A percentile compares a stretch with the other conserved stretches of the same genome.
Conservation (phyloP, 2,329 filamentous ascomycete species). For the Cordyceps militaris region DNA sequence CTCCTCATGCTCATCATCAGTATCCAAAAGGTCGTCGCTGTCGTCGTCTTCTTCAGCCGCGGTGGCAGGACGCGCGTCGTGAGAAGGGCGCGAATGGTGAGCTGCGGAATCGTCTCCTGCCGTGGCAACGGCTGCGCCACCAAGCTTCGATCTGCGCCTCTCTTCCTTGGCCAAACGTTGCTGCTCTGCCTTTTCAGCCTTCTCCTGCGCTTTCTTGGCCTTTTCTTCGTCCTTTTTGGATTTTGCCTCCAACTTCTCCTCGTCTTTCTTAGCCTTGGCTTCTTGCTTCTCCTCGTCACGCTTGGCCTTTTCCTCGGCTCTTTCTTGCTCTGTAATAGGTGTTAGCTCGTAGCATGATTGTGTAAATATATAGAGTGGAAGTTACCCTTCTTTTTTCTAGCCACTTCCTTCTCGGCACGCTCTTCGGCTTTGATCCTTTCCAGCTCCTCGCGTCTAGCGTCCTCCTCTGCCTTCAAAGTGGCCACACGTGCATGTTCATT, state of each 20-base stretch:
- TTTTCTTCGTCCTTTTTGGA: slow-evolving; percentile 29
- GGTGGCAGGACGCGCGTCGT: slow-evolving; percentile 13
- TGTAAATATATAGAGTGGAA: too few relatives aligned
- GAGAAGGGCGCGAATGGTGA: background rate
- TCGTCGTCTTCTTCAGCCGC: slow-evolving; percentile 8
- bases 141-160: slow-evolving; percentile 38
- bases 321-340: slow-evolving; percentile 35
- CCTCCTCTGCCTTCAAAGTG: slow-evolving; percentile 56
- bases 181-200: slow-evolving; percentile 44
- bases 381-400: slow-evolving; percentile 51
- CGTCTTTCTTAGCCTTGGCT: slow-evolving; percentile 5
- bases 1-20: slow-evolving; percentile 15
- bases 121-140: slow-evolving; percentile 14
- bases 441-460: slow-evolving; percentile 46
- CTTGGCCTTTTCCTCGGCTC: slow-evolving; percentile 20
- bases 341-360: background rate
- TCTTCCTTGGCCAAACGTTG: slow-evolving; percentile 44
- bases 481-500: slow-evolving; percentile 60
- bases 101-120: slow-evolving; percentile 11
- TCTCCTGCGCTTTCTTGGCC: slow-evolving; percentile 22
- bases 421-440: slow-evolving; percentile 42
- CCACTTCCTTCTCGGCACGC: slow-evolving; percentile 46
- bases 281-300: slow-evolving; percentile 33
- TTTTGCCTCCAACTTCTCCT: slow-evolving; percentile 31
- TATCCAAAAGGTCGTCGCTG: slow-evolving; percentile 15